Evolutionary conservation across 495 filamentous ascomycete genomes (phyloP).

Genomic region (Cairneyella variabilis): DNA sequence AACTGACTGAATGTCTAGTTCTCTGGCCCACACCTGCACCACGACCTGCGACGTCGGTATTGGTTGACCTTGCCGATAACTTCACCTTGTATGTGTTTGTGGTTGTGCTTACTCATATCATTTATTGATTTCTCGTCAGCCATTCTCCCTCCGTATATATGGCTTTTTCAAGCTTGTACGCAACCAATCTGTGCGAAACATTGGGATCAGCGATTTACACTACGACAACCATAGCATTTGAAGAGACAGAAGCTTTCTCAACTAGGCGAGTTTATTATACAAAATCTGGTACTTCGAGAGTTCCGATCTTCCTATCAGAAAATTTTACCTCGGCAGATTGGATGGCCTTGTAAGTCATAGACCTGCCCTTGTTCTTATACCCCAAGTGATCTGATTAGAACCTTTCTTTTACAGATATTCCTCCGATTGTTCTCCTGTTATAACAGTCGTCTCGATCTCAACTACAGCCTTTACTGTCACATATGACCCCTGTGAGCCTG

Average conservation of each 20-base stretch:
- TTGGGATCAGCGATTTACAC: background rate
- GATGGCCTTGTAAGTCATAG: too few relatives aligned
- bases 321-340: too few relatives aligned
- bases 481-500: too few relatives aligned
- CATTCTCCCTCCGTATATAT: background rate
- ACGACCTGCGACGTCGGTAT: background rate
- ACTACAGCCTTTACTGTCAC: too few relatives aligned
- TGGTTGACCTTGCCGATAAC: background rate
- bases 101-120: background rate
- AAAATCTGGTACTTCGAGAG: background rate
- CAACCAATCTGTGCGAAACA: background rate
- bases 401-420: too few relatives aligned
- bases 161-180: background rate
- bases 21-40: background rate
- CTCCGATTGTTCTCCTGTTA: too few relatives aligned
- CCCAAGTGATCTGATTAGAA: too few relatives aligned
- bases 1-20: too few relatives aligned
- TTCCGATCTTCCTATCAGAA: background rate
- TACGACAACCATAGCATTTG: background rate
- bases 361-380: too few relatives aligned
- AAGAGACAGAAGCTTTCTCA: background rate
- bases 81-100: background rate
- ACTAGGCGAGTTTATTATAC: background rate
- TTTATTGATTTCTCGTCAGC: background rate
- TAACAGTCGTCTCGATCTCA: too few relatives aligned